These are phyloP conservation scores for Endothia cerciana DNA, from an alignment of 2,329 filamentous ascomycete genomes.

Conservation along the genomic window DNA sequence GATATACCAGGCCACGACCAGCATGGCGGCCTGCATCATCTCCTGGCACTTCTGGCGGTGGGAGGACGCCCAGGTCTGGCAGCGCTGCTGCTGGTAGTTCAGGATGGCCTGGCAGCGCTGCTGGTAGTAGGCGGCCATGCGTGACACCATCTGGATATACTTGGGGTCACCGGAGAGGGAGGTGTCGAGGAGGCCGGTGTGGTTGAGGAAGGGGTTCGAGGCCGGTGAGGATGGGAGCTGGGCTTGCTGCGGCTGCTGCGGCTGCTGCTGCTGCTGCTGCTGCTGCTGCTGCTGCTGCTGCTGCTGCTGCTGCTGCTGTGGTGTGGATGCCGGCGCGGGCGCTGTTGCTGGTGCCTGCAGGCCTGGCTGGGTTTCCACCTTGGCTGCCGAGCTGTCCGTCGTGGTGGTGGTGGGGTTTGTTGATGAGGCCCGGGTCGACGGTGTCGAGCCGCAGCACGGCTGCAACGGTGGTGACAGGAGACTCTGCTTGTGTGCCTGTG, in stretches of 20 bases:
- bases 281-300: constrained; percentile 14
- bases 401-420: constrained; percentile 6
- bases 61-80: constrained; percentile 51
- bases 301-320: constrained; percentile 16
- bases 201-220: constrained; percentile 17
- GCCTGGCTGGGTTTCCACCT: constrained; percentile 25
- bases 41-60: constrained; percentile 53
- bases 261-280: constrained; percentile 2
- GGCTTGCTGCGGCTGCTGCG: not conserved
- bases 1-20: constrained; percentile 55
- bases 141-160: constrained; percentile 50
- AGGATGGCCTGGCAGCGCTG: constrained; percentile 52
- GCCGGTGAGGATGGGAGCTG: constrained; percentile 9
- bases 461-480: constrained; percentile 8
- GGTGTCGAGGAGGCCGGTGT: constrained; percentile 18
- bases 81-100: constrained; percentile 52
- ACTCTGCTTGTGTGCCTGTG: constrained; percentile 25
- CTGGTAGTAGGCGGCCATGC: constrained; percentile 53
- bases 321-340: not conserved
- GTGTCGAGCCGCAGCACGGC: constrained; percentile 21
- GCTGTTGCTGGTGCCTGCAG: constrained; percentile 27
- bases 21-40: constrained; percentile 53
- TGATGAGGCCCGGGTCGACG: constrained; percentile 23
- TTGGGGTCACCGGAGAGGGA: constrained; percentile 41
- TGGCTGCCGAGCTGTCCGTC: constrained; percentile 23